Conservation (phyloP, 2,329 filamentous ascomycete species). For the Aspergillus sp. region DNA sequence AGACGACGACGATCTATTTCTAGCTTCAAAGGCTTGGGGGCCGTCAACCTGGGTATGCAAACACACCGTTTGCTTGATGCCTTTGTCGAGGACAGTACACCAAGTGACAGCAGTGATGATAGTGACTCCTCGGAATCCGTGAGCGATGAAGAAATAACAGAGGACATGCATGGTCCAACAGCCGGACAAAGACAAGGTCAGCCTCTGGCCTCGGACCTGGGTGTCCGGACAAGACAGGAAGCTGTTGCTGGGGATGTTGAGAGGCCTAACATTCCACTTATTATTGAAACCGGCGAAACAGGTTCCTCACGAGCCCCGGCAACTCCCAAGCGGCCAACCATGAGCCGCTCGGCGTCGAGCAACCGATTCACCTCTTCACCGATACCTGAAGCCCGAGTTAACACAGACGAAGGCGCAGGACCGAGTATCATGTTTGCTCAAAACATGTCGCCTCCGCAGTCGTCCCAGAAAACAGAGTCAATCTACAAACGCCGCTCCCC, state of each 20-base stretch:
- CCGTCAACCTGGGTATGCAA: slow-evolving; percentile 70
- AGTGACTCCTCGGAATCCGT: slow-evolving; percentile 44
- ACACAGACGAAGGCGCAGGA: slow-evolving; percentile 63
- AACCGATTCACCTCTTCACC: slow-evolving; percentile 68
- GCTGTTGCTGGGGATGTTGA: slow-evolving; percentile 6
- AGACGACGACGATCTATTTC: slow-evolving; percentile 52
- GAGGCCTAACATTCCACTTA: slow-evolving; percentile 23
- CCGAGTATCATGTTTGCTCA: slow-evolving; percentile 76
- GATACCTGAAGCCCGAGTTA: slow-evolving; percentile 68
- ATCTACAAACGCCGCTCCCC: slow-evolving; percentile 39
- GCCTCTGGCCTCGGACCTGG: neutral
- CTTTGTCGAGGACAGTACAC: slow-evolving; percentile 53
- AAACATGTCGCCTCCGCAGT: slow-evolving; percentile 34
- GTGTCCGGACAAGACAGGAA: neutral
- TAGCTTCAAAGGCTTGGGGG: slow-evolving; percentile 50
- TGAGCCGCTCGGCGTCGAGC: slow-evolving; percentile 34
- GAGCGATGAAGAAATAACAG: slow-evolving; percentile 35
- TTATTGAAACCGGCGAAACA: slow-evolving; percentile 24
- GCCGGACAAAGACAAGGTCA: neutral
- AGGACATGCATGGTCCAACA: slow-evolving; percentile 12
- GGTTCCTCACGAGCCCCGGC: slow-evolving; percentile 24
- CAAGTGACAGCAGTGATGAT: slow-evolving; percentile 46
- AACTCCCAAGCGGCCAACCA: slow-evolving; percentile 21
- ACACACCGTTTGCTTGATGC: slow-evolving; percentile 69
- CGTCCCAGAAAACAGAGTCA: slow-evolving; percentile 30